A percentile compares a stretch with the other conserved stretches of the same genome.
phyloP scores from a whole-genome alignment of 805 yeast genomes.

The Ogataea thermomethanolica region DNA sequence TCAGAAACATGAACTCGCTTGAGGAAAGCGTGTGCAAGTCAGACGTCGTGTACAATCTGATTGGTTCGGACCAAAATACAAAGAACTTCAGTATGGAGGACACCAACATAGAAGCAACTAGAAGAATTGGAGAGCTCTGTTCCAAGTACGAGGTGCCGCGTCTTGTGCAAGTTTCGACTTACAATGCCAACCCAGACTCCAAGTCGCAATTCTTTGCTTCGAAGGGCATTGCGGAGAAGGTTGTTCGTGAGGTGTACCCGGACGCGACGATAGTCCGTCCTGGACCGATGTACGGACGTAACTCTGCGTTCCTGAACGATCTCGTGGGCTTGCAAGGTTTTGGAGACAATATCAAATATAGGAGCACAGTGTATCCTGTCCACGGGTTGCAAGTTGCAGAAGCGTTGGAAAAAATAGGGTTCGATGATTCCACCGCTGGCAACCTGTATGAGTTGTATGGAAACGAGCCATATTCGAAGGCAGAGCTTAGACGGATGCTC shows the following conservation, averaged over 20 bases:
- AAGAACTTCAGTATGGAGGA: conserved; percentile 82
- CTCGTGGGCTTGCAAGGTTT: conserved; percentile 52
- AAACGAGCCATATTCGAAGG: conserved; percentile 56
- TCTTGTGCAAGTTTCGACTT: conserved; percentile 73
- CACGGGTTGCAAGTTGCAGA: conserved; percentile 74
- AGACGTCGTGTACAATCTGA: conserved; percentile 76
- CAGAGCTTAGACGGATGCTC: conserved; percentile 67
- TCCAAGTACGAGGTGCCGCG: conserved; percentile 70
- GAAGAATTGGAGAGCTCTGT: conserved; percentile 71
- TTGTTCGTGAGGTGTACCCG: conserved; percentile 63
- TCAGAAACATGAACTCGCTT: conserved; percentile 71
- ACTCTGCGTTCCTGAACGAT: conserved; percentile 64
- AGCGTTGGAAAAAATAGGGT: conserved; percentile 75
- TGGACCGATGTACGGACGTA: conserved; percentile 72
- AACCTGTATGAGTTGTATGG: conserved; percentile 73
- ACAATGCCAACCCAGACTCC: conserved; percentile 68
- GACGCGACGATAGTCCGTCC: conserved; percentile 85
- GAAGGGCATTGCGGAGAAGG: conserved; percentile 74
- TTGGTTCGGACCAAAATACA: conserved; percentile 73
- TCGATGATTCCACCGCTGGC: conserved; percentile 76
- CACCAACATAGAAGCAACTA: conserved; percentile 74
- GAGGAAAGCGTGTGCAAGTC: conserved; percentile 76
- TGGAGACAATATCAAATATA: conserved; percentile 64
- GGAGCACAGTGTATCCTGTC: conserved; percentile 67
- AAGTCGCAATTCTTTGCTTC: conserved; percentile 71